Conservation (phyloP, 768 basidiomycete species). For the Fistulinella prunicolor region DNA sequence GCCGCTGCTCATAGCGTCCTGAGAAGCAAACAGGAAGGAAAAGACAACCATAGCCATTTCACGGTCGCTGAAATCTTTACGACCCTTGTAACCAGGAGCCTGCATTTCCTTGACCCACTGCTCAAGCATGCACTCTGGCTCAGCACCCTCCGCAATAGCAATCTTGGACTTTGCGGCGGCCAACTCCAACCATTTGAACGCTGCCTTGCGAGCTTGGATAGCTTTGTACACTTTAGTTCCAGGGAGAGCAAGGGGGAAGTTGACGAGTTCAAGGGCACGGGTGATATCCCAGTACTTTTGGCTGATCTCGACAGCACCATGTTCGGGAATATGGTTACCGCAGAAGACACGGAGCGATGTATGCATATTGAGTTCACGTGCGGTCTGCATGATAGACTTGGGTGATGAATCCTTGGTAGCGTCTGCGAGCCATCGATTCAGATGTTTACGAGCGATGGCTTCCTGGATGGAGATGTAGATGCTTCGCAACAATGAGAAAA, state of each 20-base stretch:
- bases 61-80: constrained; percentile 82
- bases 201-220: constrained; percentile 84
- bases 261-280: constrained; percentile 93
- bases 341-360: constrained; percentile 96
- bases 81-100: constrained; percentile 66
- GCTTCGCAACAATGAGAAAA: constrained; percentile 36
- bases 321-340: constrained; percentile 82
- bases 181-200: constrained; percentile 73
- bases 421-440: constrained; percentile 66
- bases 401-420: constrained; percentile 46
- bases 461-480: constrained; percentile 88
- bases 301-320: constrained; percentile 75
- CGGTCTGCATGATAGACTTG: constrained; percentile 80
- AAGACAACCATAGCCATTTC: constrained; percentile 98
- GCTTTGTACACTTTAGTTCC: constrained; percentile 97
- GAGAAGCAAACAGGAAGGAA: constrained; percentile 93
- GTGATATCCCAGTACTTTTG: constrained; percentile 98
- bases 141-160: constrained; percentile 74
- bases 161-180: constrained; percentile 80
- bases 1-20: constrained; percentile 98
- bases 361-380: constrained; percentile 95
- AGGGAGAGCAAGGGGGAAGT: constrained; percentile 93
- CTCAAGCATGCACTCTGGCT: constrained; percentile 89
- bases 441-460: constrained; percentile 70
- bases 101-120: constrained; percentile 80